Evolutionary conservation across 2,329 filamentous ascomycete genomes (phyloP).

Genomic region (Ceratocystis destructans): DNA sequence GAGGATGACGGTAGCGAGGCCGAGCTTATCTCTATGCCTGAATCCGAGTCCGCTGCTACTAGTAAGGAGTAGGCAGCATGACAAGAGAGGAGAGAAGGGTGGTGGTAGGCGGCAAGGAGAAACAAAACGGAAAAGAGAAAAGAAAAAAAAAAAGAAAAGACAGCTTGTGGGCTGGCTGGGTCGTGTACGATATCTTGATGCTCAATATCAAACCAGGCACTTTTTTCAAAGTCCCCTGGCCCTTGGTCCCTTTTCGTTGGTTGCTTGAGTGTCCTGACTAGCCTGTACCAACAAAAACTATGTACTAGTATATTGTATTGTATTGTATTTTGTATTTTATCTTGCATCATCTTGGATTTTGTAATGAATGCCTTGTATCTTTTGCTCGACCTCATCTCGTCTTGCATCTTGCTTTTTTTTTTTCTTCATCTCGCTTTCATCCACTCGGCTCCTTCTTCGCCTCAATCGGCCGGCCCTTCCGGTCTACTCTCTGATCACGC

Average conservation of each 20-base stretch:
- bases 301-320: conserved; percentile 5
- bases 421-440: not conserved
- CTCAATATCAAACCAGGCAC: conserved; percentile 11
- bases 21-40: conserved; percentile 9
- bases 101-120: not conserved
- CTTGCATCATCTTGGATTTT: not conserved
- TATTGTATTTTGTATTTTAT: not conserved
- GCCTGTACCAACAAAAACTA: not conserved
- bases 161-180: not conserved
- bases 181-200: conserved; percentile 12
- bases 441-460: conserved; percentile 16
- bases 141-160: not conserved
- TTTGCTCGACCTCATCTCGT: not conserved
- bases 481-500: conserved; percentile 70
- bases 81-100: not conserved
- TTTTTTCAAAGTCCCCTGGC: not conserved
- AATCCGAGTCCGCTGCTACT: not conserved
- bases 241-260: not conserved
- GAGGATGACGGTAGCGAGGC: conserved; percentile 11
- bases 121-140: not conserved
- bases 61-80: not conserved
- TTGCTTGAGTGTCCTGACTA: not conserved
- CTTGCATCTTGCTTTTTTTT: not conserved
- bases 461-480: conserved; percentile 60
- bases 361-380: not conserved